A percentile compares a stretch with the other conserved stretches of the same genome.
Evolutionary conservation across 2,329 filamentous ascomycete genomes (phyloP).

Genomic region (Phyllosticta citribraziliensis): DNA sequence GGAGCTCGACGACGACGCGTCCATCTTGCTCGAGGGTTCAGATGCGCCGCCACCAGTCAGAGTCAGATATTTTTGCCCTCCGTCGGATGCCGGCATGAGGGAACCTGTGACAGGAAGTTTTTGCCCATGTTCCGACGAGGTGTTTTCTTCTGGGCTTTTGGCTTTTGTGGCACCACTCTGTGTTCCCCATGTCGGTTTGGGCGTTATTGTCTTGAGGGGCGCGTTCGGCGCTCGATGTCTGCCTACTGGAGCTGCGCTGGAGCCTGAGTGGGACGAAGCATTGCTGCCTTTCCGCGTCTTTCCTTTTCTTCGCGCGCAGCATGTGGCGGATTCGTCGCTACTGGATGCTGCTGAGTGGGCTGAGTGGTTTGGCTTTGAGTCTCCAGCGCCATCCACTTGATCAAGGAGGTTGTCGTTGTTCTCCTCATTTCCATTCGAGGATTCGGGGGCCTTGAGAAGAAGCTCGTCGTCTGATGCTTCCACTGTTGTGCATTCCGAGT

Average conservation of each 20-base stretch:
- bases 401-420: neutral
- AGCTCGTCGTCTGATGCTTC: neutral
- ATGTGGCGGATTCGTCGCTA: neutral
- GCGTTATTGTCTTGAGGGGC: neutral
- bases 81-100: neutral
- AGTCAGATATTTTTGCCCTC: neutral
- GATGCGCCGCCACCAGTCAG: neutral
- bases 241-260: neutral
- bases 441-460: neutral
- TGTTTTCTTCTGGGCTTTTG: neutral
- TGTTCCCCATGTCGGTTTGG: neutral
- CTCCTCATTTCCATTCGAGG: neutral
- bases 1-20: neutral
- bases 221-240: neutral
- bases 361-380: neutral
- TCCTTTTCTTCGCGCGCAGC: neutral
- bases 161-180: neutral
- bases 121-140: neutral
- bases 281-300: neutral
- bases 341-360: neutral
- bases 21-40: neutral
- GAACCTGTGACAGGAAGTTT: neutral
- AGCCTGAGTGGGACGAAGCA: neutral
- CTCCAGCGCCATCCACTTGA: neutral
- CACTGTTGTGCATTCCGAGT: neutral